Percentiles rank a stretch among this genome's conserved stretches.
These are phyloP conservation scores for Saccharomycopsis crataegensis DNA, from an alignment of 1,139 yeast species.

Conservation along the genomic window DNA sequence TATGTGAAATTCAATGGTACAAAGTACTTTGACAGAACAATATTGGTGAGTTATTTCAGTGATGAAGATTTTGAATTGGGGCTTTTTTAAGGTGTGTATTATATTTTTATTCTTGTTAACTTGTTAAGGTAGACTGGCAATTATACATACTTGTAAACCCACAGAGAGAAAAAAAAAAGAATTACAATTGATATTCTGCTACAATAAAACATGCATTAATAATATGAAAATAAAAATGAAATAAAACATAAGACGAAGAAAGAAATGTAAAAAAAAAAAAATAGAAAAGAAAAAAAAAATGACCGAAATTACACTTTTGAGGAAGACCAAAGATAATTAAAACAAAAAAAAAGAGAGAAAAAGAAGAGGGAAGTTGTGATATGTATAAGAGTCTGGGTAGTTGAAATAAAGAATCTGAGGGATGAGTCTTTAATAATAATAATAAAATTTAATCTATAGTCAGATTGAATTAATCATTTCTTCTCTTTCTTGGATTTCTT, in stretches of 20 bases:
- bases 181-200: too few species aligned
- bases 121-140: too few species aligned
- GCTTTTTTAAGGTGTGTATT: constrained; percentile 20
- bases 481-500: constrained; percentile 9
- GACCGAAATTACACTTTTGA: background rate
- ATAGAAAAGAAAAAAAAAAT: too few species aligned
- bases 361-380: background rate
- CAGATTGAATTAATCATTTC: constrained; percentile 1
- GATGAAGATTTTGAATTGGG: constrained; percentile 45
- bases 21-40: constrained; percentile 60
- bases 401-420: background rate
- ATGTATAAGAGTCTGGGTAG: background rate
- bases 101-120: background rate
- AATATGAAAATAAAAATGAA: too few species aligned
- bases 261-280: too few species aligned
- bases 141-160: too few species aligned
- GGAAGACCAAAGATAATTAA: background rate
- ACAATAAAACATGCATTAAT: background rate
- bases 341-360: background rate
- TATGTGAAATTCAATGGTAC: constrained; percentile 61
- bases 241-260: too few species aligned
- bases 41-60: constrained; percentile 58
- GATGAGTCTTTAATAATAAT: background rate
- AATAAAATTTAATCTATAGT: background rate
- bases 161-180: too few species aligned